Evolutionary conservation across 306 rosid genomes (phyloP).

Genomic region (Lithocarpus polystachyus): DNA sequence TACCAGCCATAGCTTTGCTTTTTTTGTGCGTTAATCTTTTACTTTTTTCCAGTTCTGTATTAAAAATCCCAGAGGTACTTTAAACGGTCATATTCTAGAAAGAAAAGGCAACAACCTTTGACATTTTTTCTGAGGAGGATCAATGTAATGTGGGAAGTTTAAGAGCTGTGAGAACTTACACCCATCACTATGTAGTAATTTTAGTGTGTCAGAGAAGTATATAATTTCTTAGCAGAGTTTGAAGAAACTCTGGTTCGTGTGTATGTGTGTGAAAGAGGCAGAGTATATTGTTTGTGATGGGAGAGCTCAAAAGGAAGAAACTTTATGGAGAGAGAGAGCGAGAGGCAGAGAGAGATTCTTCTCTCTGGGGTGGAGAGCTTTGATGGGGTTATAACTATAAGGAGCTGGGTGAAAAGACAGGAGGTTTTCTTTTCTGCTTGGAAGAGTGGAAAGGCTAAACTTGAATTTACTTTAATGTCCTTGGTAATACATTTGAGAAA

Average conservation of each 20-base stretch:
- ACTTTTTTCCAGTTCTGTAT: background rate
- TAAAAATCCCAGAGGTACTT: background rate
- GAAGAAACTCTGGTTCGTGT: slow-evolving; percentile 2
- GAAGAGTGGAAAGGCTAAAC: background rate
- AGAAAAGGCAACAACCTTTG: background rate
- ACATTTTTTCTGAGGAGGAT: slow-evolving; percentile 2
- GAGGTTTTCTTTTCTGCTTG: slow-evolving; percentile 7
- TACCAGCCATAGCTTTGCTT: slow-evolving; percentile 38
- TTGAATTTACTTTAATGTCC: slow-evolving; percentile 17
- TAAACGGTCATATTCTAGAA: slow-evolving; percentile 19
- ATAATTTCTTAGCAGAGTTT: slow-evolving; percentile 12
- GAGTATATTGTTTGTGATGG: background rate
- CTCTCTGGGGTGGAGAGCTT: slow-evolving; percentile 38
- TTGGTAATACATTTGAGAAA: background rate
- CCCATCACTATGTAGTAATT: slow-evolving; percentile 24
- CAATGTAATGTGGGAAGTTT: slow-evolving; percentile 49
- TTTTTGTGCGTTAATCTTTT: background rate
- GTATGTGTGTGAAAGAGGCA: background rate
- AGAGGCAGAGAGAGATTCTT: slow-evolving; percentile 35
- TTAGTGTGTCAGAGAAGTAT: slow-evolving; percentile 21
- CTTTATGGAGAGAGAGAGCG: slow-evolving; percentile 4
- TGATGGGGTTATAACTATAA: slow-evolving; percentile 49
- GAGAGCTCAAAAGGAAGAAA: slow-evolving; percentile 27
- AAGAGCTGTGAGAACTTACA: slow-evolving; percentile 36
- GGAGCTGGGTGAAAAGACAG: slow-evolving; percentile 38